Conservation (phyloP, 2,329 filamentous ascomycete genomes). For the Albophoma yamanashiensis region DNA sequence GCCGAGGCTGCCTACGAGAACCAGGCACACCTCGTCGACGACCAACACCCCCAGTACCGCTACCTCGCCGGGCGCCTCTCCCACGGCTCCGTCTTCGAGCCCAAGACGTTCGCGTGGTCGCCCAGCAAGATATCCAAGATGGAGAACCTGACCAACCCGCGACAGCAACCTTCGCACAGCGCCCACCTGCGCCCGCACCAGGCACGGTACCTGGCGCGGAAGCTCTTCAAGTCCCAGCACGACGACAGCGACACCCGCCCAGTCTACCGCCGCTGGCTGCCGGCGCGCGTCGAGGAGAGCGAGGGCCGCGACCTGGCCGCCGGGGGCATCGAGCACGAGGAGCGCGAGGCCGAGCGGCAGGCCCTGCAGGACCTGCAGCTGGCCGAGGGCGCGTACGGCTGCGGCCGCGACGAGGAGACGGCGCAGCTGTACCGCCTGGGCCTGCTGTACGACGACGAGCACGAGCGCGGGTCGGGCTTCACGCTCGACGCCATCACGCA, state of each 20-base stretch:
- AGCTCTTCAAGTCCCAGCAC: background rate
- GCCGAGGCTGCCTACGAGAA: background rate
- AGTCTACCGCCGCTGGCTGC: background rate
- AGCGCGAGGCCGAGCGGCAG: background rate
- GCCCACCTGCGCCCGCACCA: background rate
- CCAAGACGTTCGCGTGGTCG: background rate
- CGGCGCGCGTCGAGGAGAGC: background rate
- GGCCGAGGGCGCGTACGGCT: background rate
- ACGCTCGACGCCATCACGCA: background rate
- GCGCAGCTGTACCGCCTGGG: background rate
- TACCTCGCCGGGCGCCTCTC: background rate
- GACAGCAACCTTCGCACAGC: background rate
- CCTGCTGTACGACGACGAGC: background rate
- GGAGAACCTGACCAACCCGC: background rate
- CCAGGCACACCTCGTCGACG: background rate
- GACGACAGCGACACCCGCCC: background rate
- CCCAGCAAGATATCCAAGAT: background rate
- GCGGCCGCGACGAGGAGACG: background rate
- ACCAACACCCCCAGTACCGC: background rate
- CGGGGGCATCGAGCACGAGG: background rate
- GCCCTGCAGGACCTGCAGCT: background rate
- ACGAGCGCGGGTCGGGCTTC: slow-evolving; percentile 1
- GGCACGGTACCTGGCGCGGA: background rate
- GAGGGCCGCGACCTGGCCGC: background rate
- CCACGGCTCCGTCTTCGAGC: background rate